phyloP scores from a whole-genome alignment of 768 basidiomycete species.

The Pulveroboletus sp. region DNA sequence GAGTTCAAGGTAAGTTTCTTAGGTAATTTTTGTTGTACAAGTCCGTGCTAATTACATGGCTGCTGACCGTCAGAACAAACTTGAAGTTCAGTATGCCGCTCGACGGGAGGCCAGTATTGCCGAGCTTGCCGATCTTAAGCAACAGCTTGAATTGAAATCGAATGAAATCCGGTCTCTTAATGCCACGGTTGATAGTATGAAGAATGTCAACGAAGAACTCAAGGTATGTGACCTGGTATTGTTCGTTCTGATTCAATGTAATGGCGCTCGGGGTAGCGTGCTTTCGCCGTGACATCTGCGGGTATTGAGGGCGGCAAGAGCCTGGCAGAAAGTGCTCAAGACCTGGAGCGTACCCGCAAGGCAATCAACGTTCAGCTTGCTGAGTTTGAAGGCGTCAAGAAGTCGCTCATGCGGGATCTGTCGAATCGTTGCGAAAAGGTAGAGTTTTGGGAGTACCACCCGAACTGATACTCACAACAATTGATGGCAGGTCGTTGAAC shows the following conservation, averaged over 20 bases:
- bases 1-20: conserved; percentile 73
- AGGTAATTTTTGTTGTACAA: neutral
- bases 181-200: conserved; percentile 85
- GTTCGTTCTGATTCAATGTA: conserved; percentile 1
- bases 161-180: conserved; percentile 84
- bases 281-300: conserved; percentile 94
- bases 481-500: conserved; percentile 83
- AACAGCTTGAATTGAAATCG: conserved; percentile 79
- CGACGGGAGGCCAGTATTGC: conserved; percentile 86
- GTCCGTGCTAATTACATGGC: neutral
- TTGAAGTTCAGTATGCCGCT: conserved; percentile 89
- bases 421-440: conserved; percentile 99
- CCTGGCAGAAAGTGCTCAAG: conserved; percentile 94
- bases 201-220: conserved; percentile 95
- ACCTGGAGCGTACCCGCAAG: conserved; percentile 94
- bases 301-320: conserved; percentile 97
- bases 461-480: conserved; percentile 10
- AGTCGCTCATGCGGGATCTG: conserved; percentile 96
- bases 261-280: conserved; percentile 56
- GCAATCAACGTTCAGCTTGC: conserved; percentile 97
- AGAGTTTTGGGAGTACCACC: conserved; percentile 17
- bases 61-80: conserved; percentile 61
- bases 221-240: conserved; percentile 59
- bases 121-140: conserved; percentile 83
- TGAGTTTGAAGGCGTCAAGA: conserved; percentile 98